Base-by-base conservation (phyloP, 140 eudicot species). In the Stevia rebaudiana region DNA sequence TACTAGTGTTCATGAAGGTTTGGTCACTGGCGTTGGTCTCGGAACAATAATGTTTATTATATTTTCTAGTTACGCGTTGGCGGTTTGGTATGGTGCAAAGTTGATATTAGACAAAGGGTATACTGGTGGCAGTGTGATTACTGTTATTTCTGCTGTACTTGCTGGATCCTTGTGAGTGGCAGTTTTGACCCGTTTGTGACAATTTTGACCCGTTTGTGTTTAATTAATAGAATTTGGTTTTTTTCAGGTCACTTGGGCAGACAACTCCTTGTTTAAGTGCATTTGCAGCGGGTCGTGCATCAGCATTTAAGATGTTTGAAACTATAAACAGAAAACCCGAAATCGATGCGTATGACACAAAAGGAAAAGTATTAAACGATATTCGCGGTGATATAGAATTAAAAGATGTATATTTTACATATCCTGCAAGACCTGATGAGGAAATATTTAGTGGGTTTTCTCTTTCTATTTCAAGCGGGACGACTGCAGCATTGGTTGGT, bases 221-320 rank as follows among this genome's bases (percentile, higher is more conserved):
- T 30, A 10, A 18, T 3, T 59, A 25, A 18, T 5, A 4, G 18
- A 57, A 28, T 17, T 2, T 58, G 39, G 5, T 22, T 4, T 60
- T 36, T 2, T 76, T 9, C 72, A 87, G 98, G 89, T 82, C 98
- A 63, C 76, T 91, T 1, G 92, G 96, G 39, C 95, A 88, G 67
- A 89, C 95, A n/a, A 76, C 95, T 61, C 96, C 98, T 8, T 84
- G 98, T 78, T 63, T 87, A 74, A 81, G 82, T 59, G 96, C 98
- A 50, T 91, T 91, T 77, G 96, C 98, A 42, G 89, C 98, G 21
- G 98, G 98, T 22, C 83, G 71, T 63, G 98, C 98, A 21, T 95
- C 98, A 47, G 98, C 96, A 12, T 87, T 37, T 81, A 91, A 91
- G 81, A 91, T 91, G 98, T 87, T 91, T 63, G 96, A 87, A 66